Evolutionary conservation across 31 red algal species (phyloP).

Genomic region (Pterothamnion heteromorphum): DNA sequence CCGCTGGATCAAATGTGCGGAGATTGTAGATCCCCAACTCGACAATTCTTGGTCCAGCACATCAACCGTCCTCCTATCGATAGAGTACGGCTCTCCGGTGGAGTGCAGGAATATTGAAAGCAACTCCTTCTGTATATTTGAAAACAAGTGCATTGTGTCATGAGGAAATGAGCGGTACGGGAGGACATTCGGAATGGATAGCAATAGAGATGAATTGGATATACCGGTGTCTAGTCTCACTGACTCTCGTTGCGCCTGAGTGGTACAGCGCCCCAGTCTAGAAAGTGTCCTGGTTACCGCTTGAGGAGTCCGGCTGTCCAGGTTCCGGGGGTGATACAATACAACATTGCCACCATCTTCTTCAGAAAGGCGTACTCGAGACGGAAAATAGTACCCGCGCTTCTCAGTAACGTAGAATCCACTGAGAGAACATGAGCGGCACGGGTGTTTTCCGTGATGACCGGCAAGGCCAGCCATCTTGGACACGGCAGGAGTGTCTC

Average conservation of each 20-base stretch:
- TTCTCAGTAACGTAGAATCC: background rate
- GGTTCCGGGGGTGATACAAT: background rate
- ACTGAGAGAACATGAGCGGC: background rate
- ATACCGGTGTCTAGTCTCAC: background rate
- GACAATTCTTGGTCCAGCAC: background rate
- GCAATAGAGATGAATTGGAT: background rate
- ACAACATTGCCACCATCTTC: background rate
- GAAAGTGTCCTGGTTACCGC: background rate
- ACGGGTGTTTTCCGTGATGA: background rate
- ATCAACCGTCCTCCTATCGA: background rate
- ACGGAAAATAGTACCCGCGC: background rate
- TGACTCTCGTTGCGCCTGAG: background rate
- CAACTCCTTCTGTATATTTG: conserved; percentile 3
- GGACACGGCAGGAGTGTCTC: background rate
- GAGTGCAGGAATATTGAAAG: background rate
- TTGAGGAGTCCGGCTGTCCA: background rate
- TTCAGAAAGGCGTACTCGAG: background rate
- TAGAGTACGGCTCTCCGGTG: background rate
- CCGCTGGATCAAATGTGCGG: background rate
- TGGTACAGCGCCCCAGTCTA: background rate
- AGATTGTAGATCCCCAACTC: background rate
- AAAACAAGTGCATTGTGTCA: conserved; percentile 40
- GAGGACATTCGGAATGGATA: background rate
- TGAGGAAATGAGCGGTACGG: conserved; percentile 45
- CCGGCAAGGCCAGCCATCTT: background rate